These are phyloP conservation scores for Sugiyamaella chiloensis DNA, from an alignment of 805 yeast genomes.

Conservation along the genomic window DNA sequence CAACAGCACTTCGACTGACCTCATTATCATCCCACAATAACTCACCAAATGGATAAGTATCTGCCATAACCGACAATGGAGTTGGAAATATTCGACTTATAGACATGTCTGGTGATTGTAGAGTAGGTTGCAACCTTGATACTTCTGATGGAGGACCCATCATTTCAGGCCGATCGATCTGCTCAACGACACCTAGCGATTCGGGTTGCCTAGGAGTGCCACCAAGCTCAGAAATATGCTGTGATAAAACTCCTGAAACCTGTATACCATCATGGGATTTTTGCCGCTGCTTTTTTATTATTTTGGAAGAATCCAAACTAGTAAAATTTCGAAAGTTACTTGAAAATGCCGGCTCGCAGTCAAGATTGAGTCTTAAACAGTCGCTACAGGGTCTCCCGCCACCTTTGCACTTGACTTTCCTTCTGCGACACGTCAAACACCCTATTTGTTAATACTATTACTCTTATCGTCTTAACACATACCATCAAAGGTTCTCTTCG, in stretches of 20 bases:
- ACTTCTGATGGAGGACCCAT: no score
- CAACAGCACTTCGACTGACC: no score
- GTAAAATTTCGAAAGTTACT: background rate
- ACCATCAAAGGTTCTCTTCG: background rate
- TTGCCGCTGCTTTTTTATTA: background rate
- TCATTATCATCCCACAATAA: background rate
- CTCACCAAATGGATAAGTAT: background rate
- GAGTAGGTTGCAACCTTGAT: no score
- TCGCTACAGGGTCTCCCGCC: constrained; percentile 3
- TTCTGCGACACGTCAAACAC: constrained; percentile 6
- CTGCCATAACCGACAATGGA: no score
- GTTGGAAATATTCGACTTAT: no score
- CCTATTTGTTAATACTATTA: background rate
- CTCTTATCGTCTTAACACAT: background rate
- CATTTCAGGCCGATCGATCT: no score
- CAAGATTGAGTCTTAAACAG: background rate
- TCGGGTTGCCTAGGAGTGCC: no score
- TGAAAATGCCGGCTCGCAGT: background rate
- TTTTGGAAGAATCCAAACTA: background rate
- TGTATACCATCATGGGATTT: no score
- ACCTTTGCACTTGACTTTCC: constrained; percentile 7
- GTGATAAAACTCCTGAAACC: no score
- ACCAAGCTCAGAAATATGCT: no score
- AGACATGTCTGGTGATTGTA: no score
- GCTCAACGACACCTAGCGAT: no score